A percentile compares a stretch with the other conserved stretches of the same genome.
phyloP scores from a whole-genome alignment of 1,139 yeast genomes.

The Hansenula anomala region DNA sequence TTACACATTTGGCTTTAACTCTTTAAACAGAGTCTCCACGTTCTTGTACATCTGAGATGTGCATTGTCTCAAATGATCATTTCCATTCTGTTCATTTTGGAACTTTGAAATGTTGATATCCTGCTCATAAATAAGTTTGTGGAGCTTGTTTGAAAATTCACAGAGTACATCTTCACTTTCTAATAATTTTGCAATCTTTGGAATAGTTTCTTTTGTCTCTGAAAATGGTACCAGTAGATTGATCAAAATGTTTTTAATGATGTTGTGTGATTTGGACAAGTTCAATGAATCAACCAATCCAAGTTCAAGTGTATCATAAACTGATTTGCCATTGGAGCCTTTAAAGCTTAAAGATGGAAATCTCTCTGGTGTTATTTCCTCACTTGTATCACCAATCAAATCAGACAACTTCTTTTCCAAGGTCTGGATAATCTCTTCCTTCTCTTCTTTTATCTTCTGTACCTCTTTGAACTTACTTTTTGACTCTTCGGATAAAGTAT shows the following conservation, averaged over 20 bases:
- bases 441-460: background rate
- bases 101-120: slow-evolving; percentile 9
- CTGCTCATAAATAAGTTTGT: slow-evolving; percentile 16
- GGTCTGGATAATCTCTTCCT: background rate
- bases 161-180: slow-evolving; percentile 10
- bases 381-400: slow-evolving; percentile 7
- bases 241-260: slow-evolving; percentile 19
- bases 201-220: slow-evolving; percentile 9
- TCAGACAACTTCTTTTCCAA: background rate
- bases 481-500: too few species aligned
- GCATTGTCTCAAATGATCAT: slow-evolving; percentile 10
- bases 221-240: slow-evolving; percentile 16
- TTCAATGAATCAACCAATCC: slow-evolving; percentile 14
- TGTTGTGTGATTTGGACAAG: slow-evolving; percentile 15
- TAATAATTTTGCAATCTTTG: slow-evolving; percentile 6
- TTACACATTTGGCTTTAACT: background rate
- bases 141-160: slow-evolving; percentile 17
- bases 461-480: background rate
- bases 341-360: slow-evolving; percentile 11
- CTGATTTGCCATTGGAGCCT: slow-evolving; percentile 4
- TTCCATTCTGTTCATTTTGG: slow-evolving; percentile 2
- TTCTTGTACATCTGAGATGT: slow-evolving; percentile 16
- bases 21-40: slow-evolving; percentile 12
- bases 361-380: slow-evolving; percentile 8
- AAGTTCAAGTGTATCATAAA: slow-evolving; percentile 16